Base-by-base conservation (phyloP, 2,329 filamentous ascomycete species). In the Sarocladium kiliense region DNA sequence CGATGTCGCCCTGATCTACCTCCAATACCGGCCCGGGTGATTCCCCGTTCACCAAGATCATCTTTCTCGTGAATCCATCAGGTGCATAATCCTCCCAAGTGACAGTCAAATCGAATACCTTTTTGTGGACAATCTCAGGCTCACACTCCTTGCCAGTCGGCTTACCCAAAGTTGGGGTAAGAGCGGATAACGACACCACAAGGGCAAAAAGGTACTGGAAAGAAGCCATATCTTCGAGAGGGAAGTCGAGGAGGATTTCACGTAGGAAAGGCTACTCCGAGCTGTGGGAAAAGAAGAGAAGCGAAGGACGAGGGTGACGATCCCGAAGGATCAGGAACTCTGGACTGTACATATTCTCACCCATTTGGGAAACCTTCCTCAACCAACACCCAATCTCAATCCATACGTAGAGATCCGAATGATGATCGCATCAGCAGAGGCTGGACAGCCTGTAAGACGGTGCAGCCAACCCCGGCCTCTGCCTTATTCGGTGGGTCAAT, bases 1-100 rank as follows among this genome's bases (percentile, higher is more conserved):
- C 71, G 21, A 68, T 64, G 54, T 83, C 79, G 18, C 77, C 80
- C 64, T 82, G 74, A 44, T 75, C 67, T 9, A 79, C 72, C 49
- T 78, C 74, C 9, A 88, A 74, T 1, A 73, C 68, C 0, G 86
- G 86, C 0, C 84, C 86, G 0, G 86, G 85, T 50, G 80, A 82
- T 61, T 82, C 74, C 11, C 77, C 78, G 58, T 87, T 87, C 62
- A 85, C 68, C 41, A 86, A 69, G 58, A 77, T 61, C 67, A 77
- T 74, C 39, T 74, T 59, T 12, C 73, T 67, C 0, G 65, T 56
- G 55, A 73, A 68, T 23, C 81, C 80, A 65, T 77, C 72, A 0
- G 75, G 75, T 0, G 71, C 68, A 27, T 53, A 53, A 21, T 53
- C 50, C 10, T 41, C 36, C 50, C 32, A 53, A 10, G 50, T 53